Base-by-base conservation (phyloP, 2,329 filamentous ascomycete genomes). In the Fusarium sp. region DNA sequence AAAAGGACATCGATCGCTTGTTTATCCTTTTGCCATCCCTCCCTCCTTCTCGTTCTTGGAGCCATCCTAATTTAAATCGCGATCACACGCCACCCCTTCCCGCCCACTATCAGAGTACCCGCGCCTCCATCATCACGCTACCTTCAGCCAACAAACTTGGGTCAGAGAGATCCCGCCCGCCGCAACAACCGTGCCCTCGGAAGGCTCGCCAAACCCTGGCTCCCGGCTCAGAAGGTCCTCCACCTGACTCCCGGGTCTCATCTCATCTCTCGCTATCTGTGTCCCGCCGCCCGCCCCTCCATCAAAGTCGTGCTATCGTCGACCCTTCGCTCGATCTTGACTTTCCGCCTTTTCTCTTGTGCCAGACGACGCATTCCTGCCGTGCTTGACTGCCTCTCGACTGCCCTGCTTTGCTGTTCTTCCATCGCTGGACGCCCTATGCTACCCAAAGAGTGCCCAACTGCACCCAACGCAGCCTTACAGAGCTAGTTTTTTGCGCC, bases 81-180 rank as follows among this genome's bases (percentile, higher is more conserved):
- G 58, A 65, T 70, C 72, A 74, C 72, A 74, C 67, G 72, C 72
- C 72, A 71, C 23, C 57, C 57, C 61, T 70, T 73, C 72, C 65
- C 62, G 60, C 65, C 53, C 57, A 72, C 70, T 23, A 23, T 23
- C 23, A 23, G 23, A 23, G 23, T 74, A 72, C 61, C 72, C 65
- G 70, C 72, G 72, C 72, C 72, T 72, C 70, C 61, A 73, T 74
- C 72, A 73, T 73, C 71, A 63, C 66, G 59, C 68, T 70, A 68
- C 62, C 46, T 56, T 58, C 44, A 52, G 34, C 23, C 55, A 60
- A 40, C 50, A 53, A 28, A 39, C 52, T 44, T 40, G 48, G 18
- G n/a, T 53, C 53, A 58, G 40, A 63, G 31, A 62, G 53, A 66
- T 60, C 54, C 66, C 60, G 27, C 41, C 60, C 30, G 48, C 68